Base-by-base conservation (phyloP, 1,284 basidiomycete species). In the Hymenochaete sp. region DNA sequence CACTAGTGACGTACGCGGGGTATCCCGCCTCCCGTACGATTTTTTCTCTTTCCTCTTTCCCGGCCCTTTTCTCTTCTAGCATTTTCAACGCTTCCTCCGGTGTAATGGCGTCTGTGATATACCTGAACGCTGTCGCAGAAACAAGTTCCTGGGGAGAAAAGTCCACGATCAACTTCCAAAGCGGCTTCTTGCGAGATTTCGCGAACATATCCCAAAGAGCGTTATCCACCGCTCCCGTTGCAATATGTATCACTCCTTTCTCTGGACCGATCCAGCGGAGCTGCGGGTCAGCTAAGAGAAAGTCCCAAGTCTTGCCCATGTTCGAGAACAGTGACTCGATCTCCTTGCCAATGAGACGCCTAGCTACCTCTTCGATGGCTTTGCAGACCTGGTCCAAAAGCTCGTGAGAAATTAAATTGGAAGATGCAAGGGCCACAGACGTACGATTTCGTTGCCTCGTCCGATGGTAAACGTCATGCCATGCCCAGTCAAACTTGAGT, bases 401-500 rank as follows among this genome's bases (percentile, higher is more conserved):
- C 2, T 16, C 9, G 25, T 21, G 27, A 14, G 40, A 16, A 18
- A 1, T 11, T 25, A 42, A 26, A 4, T 21, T n/a, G 8, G 25
- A 27, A 39, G 11, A n/a, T n/a, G n/a, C n/a, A n/a, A n/a, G n/a
- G n/a, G n/a, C n/a, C n/a, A n/a, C n/a, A n/a, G 21, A 56, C 67
- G 55, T 59, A 81, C 91, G 55, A 93, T 91, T 51, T 97, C 93
- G 60, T 93, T 97, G 21, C 92, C 92, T 32, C 91, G 79, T 3
- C 93, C 92, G 56, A 93, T 95, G n/a, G 92, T 95, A 63, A 96
- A 96, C 10, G 93, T 93, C 92, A 95, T 92, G 42, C 93, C 92
- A 57, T 90, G 80, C 25, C 92, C 91, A 44, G 80, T 74, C 39
- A 93, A 77, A 44, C 78, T 73, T 3, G 74, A 67, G 43, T 79